These are phyloP conservation scores for Candida saitoana DNA, from an alignment of 805 yeast species.

Conservation along the genomic window DNA sequence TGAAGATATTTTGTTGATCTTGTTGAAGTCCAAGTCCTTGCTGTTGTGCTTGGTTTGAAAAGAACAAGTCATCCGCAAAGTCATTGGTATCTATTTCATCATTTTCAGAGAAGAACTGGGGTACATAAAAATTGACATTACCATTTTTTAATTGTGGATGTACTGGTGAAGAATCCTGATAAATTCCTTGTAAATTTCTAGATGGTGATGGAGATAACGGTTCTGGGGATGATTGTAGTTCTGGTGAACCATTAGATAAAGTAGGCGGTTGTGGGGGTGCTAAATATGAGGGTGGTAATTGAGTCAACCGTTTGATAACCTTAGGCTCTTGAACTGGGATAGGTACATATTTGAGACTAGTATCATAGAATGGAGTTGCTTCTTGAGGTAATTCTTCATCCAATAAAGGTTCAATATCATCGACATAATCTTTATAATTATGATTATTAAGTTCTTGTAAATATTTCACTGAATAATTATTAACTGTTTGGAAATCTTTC, in stretches of 20 bases:
- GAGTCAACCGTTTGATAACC: slow-evolving; percentile 3
- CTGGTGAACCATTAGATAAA: slow-evolving; percentile 32
- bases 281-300: slow-evolving; percentile 13
- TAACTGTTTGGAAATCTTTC: slow-evolving; percentile 11
- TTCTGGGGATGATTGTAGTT: slow-evolving; percentile 37
- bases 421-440: slow-evolving; percentile 18
- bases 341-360: slow-evolving; percentile 28
- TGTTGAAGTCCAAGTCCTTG: slow-evolving; percentile 1
- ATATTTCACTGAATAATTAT: slow-evolving; percentile 40
- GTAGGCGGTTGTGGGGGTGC: slow-evolving; percentile 36
- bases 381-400: slow-evolving; percentile 6
- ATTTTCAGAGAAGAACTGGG: slow-evolving; percentile 38
- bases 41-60: slow-evolving; percentile 3
- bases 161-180: slow-evolving; percentile 21
- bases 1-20: slow-evolving; percentile 3
- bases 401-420: slow-evolving; percentile 34
- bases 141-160: slow-evolving; percentile 18
- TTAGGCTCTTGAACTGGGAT: slow-evolving; percentile 39
- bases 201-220: slow-evolving; percentile 34
- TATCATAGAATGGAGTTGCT: neutral
- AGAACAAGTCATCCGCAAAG: slow-evolving; percentile 1
- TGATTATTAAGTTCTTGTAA: slow-evolving; percentile 27
- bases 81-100: slow-evolving; percentile 2
- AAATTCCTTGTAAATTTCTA: slow-evolving; percentile 5
- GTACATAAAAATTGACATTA: slow-evolving; percentile 28